phyloP scores from a whole-genome alignment of 768 basidiomycete genomes.

The Crassisporium funariophilum region DNA sequence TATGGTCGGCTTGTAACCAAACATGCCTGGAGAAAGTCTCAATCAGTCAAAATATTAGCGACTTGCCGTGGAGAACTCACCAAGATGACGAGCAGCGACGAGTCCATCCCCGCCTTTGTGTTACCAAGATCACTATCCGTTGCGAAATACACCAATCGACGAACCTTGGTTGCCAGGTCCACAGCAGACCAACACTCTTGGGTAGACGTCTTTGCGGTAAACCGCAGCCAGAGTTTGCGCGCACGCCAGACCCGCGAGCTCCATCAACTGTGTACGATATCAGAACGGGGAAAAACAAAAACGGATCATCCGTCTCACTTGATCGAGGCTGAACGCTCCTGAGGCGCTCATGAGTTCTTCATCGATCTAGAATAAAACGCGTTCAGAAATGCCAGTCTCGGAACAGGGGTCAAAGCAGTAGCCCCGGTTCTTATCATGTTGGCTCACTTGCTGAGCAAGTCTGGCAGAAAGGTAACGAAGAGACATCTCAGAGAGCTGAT shows the following conservation, averaged over 20 bases:
- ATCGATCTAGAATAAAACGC: constrained; percentile 86
- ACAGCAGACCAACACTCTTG: constrained; percentile 89
- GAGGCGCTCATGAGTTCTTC: constrained; percentile 86
- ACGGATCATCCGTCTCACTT: constrained; percentile 44
- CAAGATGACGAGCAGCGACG: constrained; percentile 93
- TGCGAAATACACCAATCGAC: background rate
- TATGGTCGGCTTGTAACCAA: constrained; percentile 86
- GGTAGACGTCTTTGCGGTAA: constrained; percentile 68
- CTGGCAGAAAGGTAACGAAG: constrained; percentile 69
- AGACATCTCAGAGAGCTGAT: constrained; percentile 38
- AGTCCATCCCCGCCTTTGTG: constrained; percentile 84
- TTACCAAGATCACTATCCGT: background rate
- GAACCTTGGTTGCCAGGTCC: constrained; percentile 94
- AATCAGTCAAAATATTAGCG: background rate
- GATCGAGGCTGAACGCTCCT: constrained; percentile 96
- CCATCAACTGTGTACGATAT: constrained; percentile 11
- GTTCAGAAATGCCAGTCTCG: too few species aligned
- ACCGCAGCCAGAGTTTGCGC: constrained; percentile 85
- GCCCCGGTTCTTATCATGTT: background rate
- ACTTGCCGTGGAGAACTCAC: constrained; percentile 41
- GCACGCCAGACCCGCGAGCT: constrained; percentile 65
- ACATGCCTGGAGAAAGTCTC: constrained; percentile 62
- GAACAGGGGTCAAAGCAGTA: too few species aligned
- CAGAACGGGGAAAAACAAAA: background rate
- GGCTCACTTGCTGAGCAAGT: constrained; percentile 73